Percentiles rank a stretch among this genome's conserved stretches.
phyloP scores from a whole-genome alignment of 345 rosid genomes.

The Psidium guajava region DNA sequence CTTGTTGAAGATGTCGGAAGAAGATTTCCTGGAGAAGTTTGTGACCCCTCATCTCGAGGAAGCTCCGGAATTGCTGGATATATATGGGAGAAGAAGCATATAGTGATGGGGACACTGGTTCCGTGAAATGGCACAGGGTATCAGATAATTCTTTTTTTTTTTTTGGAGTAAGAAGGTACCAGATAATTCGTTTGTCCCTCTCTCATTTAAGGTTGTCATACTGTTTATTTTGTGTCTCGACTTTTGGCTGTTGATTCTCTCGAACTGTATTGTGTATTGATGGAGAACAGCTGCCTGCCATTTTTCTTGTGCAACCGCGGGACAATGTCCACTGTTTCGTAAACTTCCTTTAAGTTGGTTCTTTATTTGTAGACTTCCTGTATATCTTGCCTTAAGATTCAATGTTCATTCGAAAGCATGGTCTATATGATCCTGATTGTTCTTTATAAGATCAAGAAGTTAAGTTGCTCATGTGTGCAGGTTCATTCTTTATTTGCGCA shows the following conservation, averaged over 20 bases:
- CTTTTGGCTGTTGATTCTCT: neutral
- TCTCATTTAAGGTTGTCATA: neutral
- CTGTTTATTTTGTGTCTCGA: neutral
- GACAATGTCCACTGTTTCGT: neutral
- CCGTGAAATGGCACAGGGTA: neutral
- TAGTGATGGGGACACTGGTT: neutral
- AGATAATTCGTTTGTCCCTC: neutral
- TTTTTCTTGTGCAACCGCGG: neutral
- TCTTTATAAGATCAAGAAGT: neutral
- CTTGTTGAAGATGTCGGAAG: neutral
- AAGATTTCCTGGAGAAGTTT: constrained; percentile 3
- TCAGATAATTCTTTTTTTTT: neutral
- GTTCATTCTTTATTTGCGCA: neutral
- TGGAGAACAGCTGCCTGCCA: neutral
- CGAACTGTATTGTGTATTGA: neutral
- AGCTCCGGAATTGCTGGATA: constrained; percentile 3
- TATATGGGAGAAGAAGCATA: constrained; percentile 13
- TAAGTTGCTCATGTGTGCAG: too few species aligned
- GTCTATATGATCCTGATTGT: neutral
- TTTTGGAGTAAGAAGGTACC: too few species aligned
- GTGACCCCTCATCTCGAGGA: constrained; percentile 1
- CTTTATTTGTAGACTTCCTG: neutral
- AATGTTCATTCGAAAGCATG: neutral
- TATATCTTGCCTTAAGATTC: neutral
- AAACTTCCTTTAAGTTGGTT: neutral